Evolutionary conservation across 202 grass and related monocot species (phyloP), one percentile per base, ranked within the genome.

Genomic region (Carex arenaria): DNA sequence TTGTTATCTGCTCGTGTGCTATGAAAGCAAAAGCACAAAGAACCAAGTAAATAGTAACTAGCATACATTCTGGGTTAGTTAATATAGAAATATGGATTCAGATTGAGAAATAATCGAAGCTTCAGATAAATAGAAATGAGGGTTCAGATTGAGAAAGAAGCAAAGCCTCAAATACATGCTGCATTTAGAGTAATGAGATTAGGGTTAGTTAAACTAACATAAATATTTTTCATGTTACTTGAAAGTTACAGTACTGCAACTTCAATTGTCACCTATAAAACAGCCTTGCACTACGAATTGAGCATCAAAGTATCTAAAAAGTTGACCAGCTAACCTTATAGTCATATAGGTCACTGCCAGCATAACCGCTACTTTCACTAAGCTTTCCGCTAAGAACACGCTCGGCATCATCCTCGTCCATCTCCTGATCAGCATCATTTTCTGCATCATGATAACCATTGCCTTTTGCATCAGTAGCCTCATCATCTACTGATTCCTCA

Each of bases 401-500:
- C 17, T 94, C 92, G 31, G 86, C 85, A 78, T 86, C 90, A 85
- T 91, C 87, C 18, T 89, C 91, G 85, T 93, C 88, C 87, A 94
- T 67, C 84, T 96, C 96, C 63, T 89, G 93, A 88, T 99, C 93
- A 30, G 77, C 90, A 90, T 94, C 92, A 87, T 92, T 90, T 86
- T 96, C 96, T 82, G 88, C 93, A 87, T 96, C 89, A 49, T 99
- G 93, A 87, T 94, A 96, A 10, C 96, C 93, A 88, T 92, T 99
- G 55, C 85, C 93, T 85, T 94, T 94, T 43, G 84, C 84, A 88
- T 89, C 89, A 19, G 89, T 72, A 71, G 87, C 91, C 79, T 86
- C 93, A 80, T 93, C 86, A 84, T 89, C 89, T 61, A 89, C 85
- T 59, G 93, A 99, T 64, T 92, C 96, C 86, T 94, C 93, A 89